Conservation (phyloP, 2,329 filamentous ascomycete genomes). For the Penicillium sp. region DNA sequence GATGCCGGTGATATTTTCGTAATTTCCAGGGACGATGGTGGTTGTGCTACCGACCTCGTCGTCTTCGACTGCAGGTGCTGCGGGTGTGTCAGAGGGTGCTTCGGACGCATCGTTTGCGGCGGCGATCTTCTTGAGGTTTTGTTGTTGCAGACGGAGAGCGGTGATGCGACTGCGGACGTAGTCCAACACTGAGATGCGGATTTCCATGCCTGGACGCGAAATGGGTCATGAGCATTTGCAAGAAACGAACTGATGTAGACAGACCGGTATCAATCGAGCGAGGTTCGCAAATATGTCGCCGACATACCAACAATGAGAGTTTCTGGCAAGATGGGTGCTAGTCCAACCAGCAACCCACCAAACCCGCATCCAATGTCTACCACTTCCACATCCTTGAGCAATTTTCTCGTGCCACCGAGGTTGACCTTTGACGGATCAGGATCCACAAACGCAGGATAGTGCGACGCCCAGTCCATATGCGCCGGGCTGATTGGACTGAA, state of each 20-base stretch:
- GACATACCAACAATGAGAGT: conserved; percentile 71
- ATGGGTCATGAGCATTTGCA: background rate
- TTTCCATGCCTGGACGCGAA: conserved; percentile 68
- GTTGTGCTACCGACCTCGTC: conserved; percentile 19
- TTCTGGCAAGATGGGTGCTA: conserved; percentile 74
- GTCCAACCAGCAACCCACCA: conserved; percentile 79
- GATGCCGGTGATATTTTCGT: conserved; percentile 83
- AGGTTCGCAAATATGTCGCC: background rate
- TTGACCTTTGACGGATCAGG: conserved; percentile 31
- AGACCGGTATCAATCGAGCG: background rate
- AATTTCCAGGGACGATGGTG: conserved; percentile 42
- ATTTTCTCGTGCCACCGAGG: conserved; percentile 30
- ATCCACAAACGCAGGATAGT: conserved; percentile 69
- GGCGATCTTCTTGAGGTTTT: conserved; percentile 18
- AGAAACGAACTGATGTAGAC: background rate
- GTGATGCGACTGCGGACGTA: conserved; percentile 84
- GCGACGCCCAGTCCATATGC: conserved; percentile 83
- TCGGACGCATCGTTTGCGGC: conserved; percentile 5
- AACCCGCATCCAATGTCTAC: conserved; percentile 98
- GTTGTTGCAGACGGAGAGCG: conserved; percentile 58
- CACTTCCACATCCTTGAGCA: conserved; percentile 72
- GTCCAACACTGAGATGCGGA: conserved; percentile 80
- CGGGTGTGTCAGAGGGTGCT: conserved; percentile 1
- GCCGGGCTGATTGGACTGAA: conserved; percentile 68
- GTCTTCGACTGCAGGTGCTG: conserved; percentile 2